These are phyloP conservation scores for Calonectria pseudoreteaudii DNA, from an alignment of 2,329 filamentous ascomycete genomes.

Conservation along the genomic window DNA sequence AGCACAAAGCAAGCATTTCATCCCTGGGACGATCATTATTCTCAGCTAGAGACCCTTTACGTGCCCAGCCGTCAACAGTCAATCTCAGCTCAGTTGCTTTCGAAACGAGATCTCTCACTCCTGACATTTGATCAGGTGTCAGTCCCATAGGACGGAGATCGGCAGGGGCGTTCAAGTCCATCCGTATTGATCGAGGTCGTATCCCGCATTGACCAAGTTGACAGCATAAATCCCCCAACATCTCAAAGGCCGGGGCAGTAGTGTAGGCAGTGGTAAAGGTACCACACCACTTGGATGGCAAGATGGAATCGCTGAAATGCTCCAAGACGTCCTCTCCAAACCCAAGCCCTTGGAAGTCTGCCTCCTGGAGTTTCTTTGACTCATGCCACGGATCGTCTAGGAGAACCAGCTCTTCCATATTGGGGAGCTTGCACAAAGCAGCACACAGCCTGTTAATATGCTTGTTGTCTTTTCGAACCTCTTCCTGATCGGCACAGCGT, in stretches of 20 bases:
- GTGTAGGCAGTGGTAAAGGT: not conserved
- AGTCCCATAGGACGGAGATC: not conserved
- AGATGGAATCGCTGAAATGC: not conserved
- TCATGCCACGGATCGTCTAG: not conserved
- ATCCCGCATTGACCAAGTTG: not conserved
- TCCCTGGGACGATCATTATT: not conserved
- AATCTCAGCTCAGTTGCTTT: not conserved
- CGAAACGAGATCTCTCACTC: not conserved
- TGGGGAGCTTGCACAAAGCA: not conserved
- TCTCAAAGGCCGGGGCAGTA: not conserved
- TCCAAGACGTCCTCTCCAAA: not conserved
- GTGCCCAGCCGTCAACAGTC: not conserved
- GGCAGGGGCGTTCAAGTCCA: not conserved
- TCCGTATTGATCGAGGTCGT: not conserved
- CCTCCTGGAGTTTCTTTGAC: not conserved
- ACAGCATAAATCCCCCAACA: not conserved
- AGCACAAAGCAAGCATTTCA: constrained; percentile 1
- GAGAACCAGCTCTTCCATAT: not conserved
- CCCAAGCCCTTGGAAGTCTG: not conserved
- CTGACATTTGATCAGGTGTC: not conserved
- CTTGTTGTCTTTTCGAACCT: not conserved
- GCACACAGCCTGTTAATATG: not conserved
- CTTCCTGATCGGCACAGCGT: not conserved
- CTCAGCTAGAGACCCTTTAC: not conserved
- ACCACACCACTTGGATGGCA: not conserved